phyloP scores from a whole-genome alignment of 768 basidiomycete genomes.

The Coprinopsis cinerea region DNA sequence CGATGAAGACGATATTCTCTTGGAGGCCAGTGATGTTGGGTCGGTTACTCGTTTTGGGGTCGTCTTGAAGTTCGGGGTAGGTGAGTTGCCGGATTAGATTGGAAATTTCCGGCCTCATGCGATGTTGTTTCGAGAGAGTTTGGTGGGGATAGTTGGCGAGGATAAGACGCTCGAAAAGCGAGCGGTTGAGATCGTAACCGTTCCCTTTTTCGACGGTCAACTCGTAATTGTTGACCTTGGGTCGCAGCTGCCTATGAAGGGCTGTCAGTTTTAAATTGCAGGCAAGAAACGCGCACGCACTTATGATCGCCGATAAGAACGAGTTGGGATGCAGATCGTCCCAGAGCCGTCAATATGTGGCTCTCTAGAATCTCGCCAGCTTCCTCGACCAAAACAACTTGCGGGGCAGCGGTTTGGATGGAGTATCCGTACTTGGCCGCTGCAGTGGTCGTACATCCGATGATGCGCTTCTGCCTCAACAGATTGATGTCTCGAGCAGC shows the following conservation, averaged over 20 bases:
- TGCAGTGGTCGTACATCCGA: conserved; percentile 65
- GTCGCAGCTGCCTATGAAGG: conserved; percentile 58
- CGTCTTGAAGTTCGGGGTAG: conserved; percentile 60
- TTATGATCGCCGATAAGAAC: conserved; percentile 72
- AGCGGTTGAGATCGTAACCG: conserved; percentile 61
- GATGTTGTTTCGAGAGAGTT: conserved; percentile 53
- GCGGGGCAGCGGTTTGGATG: conserved; percentile 41
- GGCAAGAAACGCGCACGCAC: conserved; percentile 30
- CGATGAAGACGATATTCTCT: conserved; percentile 56
- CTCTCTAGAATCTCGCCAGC: conserved; percentile 70
- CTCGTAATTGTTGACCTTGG: conserved; percentile 61
- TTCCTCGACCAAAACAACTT: conserved; percentile 62
- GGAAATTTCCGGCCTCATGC: conserved; percentile 74
- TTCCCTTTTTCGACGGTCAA: conserved; percentile 65
- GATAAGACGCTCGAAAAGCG: conserved; percentile 66
- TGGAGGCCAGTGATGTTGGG: conserved; percentile 48
- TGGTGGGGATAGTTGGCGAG: conserved; percentile 55
- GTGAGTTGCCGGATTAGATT: conserved; percentile 53
- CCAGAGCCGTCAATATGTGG: conserved; percentile 56
- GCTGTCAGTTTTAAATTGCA: not conserved
- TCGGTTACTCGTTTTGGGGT: conserved; percentile 41
- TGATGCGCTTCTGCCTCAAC: conserved; percentile 44
- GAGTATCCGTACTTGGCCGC: conserved; percentile 53
- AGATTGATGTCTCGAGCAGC: conserved; percentile 26
- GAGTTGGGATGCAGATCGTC: conserved; percentile 39